phyloP scores from a whole-genome alignment of 2,329 filamentous ascomycete species.

The Drechslera avenae region DNA sequence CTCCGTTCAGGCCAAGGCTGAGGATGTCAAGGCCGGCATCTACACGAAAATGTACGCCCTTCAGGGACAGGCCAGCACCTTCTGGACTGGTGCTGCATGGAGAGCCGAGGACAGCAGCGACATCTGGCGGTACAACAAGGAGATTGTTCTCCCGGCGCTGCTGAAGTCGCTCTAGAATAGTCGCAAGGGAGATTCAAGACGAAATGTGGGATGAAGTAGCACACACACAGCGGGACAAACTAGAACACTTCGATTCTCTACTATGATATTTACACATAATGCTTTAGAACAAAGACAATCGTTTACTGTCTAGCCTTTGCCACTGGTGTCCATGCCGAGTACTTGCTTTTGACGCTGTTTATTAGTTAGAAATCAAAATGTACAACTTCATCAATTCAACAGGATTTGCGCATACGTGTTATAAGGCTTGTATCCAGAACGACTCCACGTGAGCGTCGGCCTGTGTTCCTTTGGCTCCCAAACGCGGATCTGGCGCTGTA shows the following conservation, averaged over 20 bases:
- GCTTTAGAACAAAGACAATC: slow-evolving; percentile 17
- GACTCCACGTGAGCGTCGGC: slow-evolving; percentile 75
- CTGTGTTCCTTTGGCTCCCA: slow-evolving; percentile 79
- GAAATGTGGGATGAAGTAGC: too few species aligned
- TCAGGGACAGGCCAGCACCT: slow-evolving; percentile 28
- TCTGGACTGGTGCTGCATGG: slow-evolving; percentile 28
- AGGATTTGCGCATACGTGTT: slow-evolving; percentile 75
- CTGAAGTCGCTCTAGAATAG: not conserved
- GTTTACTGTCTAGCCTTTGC: slow-evolving; percentile 49
- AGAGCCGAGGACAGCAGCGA: slow-evolving; percentile 23
- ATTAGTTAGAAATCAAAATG: slow-evolving; percentile 11
- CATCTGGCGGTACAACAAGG: slow-evolving; percentile 40
- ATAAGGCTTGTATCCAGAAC: slow-evolving; percentile 88
- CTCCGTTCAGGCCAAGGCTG: not conserved
- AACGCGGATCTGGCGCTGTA: slow-evolving; percentile 68
- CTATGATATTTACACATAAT: slow-evolving; percentile 31
- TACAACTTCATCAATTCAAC: not conserved
- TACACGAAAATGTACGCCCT: slow-evolving; percentile 31
- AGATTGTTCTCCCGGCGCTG: slow-evolving; percentile 19
- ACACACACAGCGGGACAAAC: too few species aligned
- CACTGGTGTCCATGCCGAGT: slow-evolving; percentile 55
- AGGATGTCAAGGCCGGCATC: slow-evolving; percentile 14
- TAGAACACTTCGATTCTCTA: slow-evolving; percentile 3
- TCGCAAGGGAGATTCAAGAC: too few species aligned
- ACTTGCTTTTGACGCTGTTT: slow-evolving; percentile 56